Evolutionary conservation across 148 eudicot species (phyloP), one percentile per base, ranked within the genome.

Genomic region (Vaccinium corymbosum): DNA sequence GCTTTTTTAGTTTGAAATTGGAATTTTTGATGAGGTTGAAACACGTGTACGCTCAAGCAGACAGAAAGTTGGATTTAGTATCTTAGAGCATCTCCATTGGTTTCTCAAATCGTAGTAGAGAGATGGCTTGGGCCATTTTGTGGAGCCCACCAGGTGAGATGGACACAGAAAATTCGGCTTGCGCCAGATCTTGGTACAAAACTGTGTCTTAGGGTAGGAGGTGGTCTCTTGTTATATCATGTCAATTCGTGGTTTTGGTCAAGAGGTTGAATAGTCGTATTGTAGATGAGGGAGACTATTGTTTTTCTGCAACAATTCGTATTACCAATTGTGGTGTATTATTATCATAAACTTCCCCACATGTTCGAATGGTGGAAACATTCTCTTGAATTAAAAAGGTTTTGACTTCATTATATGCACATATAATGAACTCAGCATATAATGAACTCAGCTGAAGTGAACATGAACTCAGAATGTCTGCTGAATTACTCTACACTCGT

Each of bases 51-150:
- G 16, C 9, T 9, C 27, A 32, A 29, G 50, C 51, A 16, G 29
- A 56, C 38, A 7, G 25, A 46, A 2, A 68, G 17, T 68, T 27
- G 16, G 13, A 27, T 68, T 66, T 66, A 1, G 72, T 22, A 68
- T 17, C 38, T 13, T 12, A 68, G 42, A 68, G 42, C 7, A 13
- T 68, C 73, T 68, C 73, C 73, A 68, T 13, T 68, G 73, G 73
- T 68, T 68, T 68, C 73, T 68, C 17, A 11, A 27, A 5, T 14
- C 29, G 17, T 29, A 10, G 10, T 64, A 64, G 71, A 29, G 71
- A 64, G 71, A 29, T 68, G 42, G 73, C 73, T 68, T 27, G 73
- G 29, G 73, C 73, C 38, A 68, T 68, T 68, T 68, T 27, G 42
- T 27, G 42, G 68, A 27, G 71, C 71, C 35, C 71, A 68, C 38